Percentiles rank a stretch among this genome's conserved stretches.
phyloP scores from a whole-genome alignment of 2,329 filamentous ascomycete genomes.

The Xylariaceae sp. region DNA sequence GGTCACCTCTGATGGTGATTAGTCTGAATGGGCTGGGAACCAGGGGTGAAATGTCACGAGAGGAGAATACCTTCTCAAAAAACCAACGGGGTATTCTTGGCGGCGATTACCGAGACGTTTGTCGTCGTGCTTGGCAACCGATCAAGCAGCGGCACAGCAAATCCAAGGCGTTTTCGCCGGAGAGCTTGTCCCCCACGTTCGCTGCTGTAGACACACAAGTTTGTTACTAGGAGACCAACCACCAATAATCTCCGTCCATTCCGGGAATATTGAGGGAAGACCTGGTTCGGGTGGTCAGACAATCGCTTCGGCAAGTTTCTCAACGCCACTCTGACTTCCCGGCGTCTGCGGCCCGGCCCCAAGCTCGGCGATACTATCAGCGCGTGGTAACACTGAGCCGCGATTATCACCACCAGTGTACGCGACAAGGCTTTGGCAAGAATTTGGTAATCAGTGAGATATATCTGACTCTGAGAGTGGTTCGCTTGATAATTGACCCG shows the following conservation, averaged over 20 bases:
- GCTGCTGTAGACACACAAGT: no score
- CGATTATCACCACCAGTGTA: conserved; percentile 11
- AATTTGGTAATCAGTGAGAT: conserved; percentile 21
- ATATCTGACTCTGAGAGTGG: background rate
- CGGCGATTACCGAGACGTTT: conserved; percentile 26
- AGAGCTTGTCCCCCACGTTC: conserved; percentile 17
- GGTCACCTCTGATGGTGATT: conserved; percentile 8
- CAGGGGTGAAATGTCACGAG: conserved; percentile 2
- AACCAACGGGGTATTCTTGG: conserved; percentile 14
- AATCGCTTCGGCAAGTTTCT: conserved; percentile 4
- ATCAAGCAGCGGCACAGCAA: conserved; percentile 3
- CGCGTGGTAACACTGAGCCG: conserved; percentile 8
- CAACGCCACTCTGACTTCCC: background rate
- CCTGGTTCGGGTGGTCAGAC: conserved; percentile 21
- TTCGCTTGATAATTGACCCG: background rate
- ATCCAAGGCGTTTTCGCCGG: background rate
- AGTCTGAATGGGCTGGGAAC: conserved; percentile 7
- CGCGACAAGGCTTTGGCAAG: conserved; percentile 22
- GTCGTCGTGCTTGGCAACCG: conserved; percentile 16
- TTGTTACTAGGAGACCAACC: background rate
- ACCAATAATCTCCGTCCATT: conserved; percentile 2
- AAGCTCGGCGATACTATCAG: conserved; percentile 25
- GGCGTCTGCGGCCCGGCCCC: conserved; percentile 5
- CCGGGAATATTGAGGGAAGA: background rate
- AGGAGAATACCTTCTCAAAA: conserved; percentile 1